A percentile compares a stretch with the other conserved stretches of the same genome.
These are phyloP conservation scores for Medicago arabica DNA, from an alignment of 306 rosid genomes.

Conservation along the genomic window DNA sequence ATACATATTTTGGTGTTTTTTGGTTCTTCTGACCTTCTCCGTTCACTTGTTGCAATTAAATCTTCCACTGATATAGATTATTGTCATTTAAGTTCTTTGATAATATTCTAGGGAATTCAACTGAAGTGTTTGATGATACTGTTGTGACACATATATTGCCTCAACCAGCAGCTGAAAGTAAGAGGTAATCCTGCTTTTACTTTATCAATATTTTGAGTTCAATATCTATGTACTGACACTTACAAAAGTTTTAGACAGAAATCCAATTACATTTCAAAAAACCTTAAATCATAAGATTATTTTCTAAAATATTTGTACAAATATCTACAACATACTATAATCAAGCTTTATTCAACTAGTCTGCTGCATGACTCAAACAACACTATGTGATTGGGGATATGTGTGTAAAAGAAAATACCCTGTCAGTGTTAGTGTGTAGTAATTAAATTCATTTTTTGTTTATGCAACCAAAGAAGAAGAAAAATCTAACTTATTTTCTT, in stretches of 20 bases:
- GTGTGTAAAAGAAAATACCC: too few relatives aligned
- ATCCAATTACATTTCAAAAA: too few relatives aligned
- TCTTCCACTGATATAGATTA: background rate
- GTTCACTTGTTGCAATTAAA: slow-evolving; percentile 14
- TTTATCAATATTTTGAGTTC: background rate
- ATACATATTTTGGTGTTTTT: slow-evolving; percentile 4
- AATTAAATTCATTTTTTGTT: background rate
- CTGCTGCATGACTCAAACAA: too few relatives aligned
- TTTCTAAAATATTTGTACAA: too few relatives aligned
- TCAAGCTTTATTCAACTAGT: too few relatives aligned
- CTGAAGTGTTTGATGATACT: slow-evolving; percentile 55
- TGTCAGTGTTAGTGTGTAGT: background rate
- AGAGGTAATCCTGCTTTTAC: slow-evolving; percentile 61
- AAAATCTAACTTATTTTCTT: background rate
- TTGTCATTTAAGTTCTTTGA: slow-evolving; percentile 28
- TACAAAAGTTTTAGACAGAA: too few relatives aligned
- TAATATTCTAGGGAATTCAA: slow-evolving; percentile 56
- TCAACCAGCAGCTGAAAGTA: slow-evolving; percentile 79
- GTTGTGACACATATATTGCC: slow-evolving; percentile 67
- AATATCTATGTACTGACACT: background rate
- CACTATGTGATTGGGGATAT: too few relatives aligned
- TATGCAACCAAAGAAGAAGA: background rate
- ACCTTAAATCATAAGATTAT: too few relatives aligned
- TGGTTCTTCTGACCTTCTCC: background rate
- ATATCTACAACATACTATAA: too few relatives aligned